These are phyloP conservation scores for Thymus mandschuricus DNA, from an alignment of 257 asterid species.

Conservation along the genomic window DNA sequence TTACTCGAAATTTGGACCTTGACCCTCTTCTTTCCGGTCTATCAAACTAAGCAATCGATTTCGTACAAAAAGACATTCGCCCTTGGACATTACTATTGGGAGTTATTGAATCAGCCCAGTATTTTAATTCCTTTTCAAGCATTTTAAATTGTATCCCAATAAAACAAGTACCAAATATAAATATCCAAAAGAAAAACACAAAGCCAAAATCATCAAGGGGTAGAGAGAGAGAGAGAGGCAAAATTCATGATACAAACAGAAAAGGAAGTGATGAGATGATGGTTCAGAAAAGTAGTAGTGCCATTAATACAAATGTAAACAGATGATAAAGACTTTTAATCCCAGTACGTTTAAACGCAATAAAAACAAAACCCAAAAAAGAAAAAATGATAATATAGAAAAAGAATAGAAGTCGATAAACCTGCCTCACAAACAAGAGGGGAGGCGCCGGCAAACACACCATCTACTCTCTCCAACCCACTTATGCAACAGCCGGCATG, in stretches of 20 bases:
- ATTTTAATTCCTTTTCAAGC: no score
- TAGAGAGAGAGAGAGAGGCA: neutral
- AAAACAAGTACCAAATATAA: no score
- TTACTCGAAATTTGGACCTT: no score
- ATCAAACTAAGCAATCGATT: no score
- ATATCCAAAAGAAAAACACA: no score
- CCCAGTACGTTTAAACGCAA: slow-evolving; percentile 22
- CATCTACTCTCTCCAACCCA: slow-evolving; percentile 9
- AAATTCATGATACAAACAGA: neutral
- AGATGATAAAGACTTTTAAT: slow-evolving; percentile 34
- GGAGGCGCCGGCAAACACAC: slow-evolving; percentile 4
- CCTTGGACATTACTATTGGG: no score
- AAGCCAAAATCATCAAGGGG: no score
- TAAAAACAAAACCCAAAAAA: slow-evolving; percentile 31
- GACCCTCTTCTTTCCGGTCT: no score
- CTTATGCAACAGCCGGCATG: slow-evolving; percentile 70
- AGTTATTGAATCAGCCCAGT: no score
- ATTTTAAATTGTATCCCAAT: no score
- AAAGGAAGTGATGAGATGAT: no score
- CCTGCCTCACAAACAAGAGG: slow-evolving; percentile 33
- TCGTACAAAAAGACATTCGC: no score
- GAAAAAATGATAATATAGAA: slow-evolving; percentile 22
- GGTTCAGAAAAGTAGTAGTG: slow-evolving; percentile 16
- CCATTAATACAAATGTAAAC: slow-evolving; percentile 44
- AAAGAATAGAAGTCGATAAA: slow-evolving; percentile 46